Conservation (phyloP, 1,284 basidiomycete species). For the Sparassis latifolia region DNA sequence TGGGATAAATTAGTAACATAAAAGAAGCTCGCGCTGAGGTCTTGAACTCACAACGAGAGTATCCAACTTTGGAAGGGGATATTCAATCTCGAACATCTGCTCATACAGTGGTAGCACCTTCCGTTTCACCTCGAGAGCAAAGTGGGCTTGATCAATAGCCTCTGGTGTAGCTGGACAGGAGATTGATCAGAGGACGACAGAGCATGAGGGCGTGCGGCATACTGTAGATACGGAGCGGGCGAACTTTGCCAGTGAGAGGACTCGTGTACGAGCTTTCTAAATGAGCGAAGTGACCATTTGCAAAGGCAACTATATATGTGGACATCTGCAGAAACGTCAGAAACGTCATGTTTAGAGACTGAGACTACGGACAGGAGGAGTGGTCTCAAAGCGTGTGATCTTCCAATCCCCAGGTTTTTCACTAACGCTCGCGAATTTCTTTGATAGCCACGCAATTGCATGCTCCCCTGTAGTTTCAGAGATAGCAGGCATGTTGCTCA, state of each 20-base stretch:
- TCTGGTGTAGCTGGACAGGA: conserved; percentile 68
- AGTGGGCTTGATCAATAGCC: conserved; percentile 76
- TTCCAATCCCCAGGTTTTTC: conserved; percentile 57
- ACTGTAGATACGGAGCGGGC: conserved; percentile 86
- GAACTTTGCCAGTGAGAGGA: conserved; percentile 75
- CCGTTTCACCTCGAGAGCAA: conserved; percentile 86
- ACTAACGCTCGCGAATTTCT: conserved; percentile 1
- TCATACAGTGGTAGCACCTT: conserved; percentile 91
- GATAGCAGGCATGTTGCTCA: conserved; percentile 83
- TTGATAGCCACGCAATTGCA: conserved; percentile 9
- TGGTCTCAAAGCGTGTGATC: conserved; percentile 73
- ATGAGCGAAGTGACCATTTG: conserved; percentile 78
- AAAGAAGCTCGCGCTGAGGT: neutral
- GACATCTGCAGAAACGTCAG: conserved; percentile 49
- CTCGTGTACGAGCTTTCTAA: conserved; percentile 76
- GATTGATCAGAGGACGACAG: neutral
- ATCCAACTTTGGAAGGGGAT: conserved; percentile 90
- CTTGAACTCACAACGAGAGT: conserved; percentile 57
- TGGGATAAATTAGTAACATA: neutral
- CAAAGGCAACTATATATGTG: conserved; percentile 88
- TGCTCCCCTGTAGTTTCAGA: conserved; percentile 43
- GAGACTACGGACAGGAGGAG: conserved; percentile 40
- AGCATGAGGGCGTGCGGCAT: conserved; percentile 12
- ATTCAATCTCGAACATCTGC: conserved; percentile 85
- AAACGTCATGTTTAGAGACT: neutral